Evolutionary conservation across 768 basidiomycete species (phyloP).

Genomic region (Tulasnella sp.): DNA sequence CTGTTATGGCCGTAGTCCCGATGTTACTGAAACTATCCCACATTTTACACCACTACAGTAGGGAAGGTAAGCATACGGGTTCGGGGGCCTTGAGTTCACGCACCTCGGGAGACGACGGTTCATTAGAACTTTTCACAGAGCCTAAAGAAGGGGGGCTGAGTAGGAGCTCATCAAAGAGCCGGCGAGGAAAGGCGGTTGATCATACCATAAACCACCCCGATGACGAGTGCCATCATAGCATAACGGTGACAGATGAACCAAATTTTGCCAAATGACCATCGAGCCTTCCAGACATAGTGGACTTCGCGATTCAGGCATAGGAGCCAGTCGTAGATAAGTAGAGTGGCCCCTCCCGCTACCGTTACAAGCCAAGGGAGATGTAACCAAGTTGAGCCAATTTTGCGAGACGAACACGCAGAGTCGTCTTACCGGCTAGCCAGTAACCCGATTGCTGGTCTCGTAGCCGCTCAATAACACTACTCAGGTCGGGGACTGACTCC

Average conservation of each 20-base stretch:
- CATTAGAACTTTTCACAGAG: background rate
- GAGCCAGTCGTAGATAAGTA: slow-evolving; percentile 1
- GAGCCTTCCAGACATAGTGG: background rate
- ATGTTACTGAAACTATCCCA: background rate
- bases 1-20: background rate
- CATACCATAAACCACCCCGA: background rate
- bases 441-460: background rate
- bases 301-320: background rate
- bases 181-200: background rate
- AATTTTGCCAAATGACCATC: slow-evolving; percentile 7
- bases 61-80: background rate
- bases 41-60: background rate
- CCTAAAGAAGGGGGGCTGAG: background rate
- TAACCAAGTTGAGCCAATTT: background rate
- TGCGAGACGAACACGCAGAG: background rate
- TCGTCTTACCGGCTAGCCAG: background rate
- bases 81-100: background rate
- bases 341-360: background rate
- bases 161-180: background rate
- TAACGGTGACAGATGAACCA: background rate
- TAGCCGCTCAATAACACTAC: background rate
- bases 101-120: background rate
- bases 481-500: background rate
- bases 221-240: background rate
- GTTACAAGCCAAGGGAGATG: background rate